Evolutionary conservation across 306 rosid species (phyloP), one percentile per base, ranked within the genome.

Genomic region (Prosopis cineraria): DNA sequence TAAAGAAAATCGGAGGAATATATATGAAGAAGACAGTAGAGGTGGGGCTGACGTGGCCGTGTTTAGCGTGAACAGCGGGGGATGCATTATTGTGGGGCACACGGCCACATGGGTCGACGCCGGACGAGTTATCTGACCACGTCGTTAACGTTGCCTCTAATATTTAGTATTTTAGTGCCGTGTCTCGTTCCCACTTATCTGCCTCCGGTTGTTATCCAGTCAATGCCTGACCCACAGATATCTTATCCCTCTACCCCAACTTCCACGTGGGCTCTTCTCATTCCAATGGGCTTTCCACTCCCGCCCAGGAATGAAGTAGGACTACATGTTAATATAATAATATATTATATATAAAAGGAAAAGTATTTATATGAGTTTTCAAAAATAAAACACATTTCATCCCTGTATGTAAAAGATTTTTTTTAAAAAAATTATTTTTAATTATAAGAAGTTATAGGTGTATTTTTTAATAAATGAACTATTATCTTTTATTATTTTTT

Each of bases 211-310:
- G 22, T 25, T 68, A 3, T 68, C 72, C 72, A 65, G 84, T 82
- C 82, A 85, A 76, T 72, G 78, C 72, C 3, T 60, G 82, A 13
- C 86, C 86, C 82, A 80, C 76, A 53, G 29, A 37, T 14, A 85
- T 81, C 67, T 40, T 25, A 22, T 33, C 65, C 41, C 72, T 50
- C 17, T 10, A 13, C 0, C 3, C 30, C 7, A n/a, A n/a, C 70
- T 62, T 31, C 3, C 8, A 37, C 29, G 48, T 16, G 24, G 44
- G 22, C 53, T 60, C 58, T 19, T 29, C 12, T 41, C 59, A 8
- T 67, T 67, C 33, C 72, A 22, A 22, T 40, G 72, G 29, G 5
- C 8, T 47, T 47, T 5, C 9, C 55, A n/a, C n/a, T n/a, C n/a
- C n/a, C n/a, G n/a, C n/a, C n/a, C n/a, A n/a, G n/a, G n/a, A n/a